Evolutionary conservation across 495 filamentous ascomycete species (phyloP), one percentile per base, ranked within the genome.

Genomic region (Neurospora tetrasperma): DNA sequence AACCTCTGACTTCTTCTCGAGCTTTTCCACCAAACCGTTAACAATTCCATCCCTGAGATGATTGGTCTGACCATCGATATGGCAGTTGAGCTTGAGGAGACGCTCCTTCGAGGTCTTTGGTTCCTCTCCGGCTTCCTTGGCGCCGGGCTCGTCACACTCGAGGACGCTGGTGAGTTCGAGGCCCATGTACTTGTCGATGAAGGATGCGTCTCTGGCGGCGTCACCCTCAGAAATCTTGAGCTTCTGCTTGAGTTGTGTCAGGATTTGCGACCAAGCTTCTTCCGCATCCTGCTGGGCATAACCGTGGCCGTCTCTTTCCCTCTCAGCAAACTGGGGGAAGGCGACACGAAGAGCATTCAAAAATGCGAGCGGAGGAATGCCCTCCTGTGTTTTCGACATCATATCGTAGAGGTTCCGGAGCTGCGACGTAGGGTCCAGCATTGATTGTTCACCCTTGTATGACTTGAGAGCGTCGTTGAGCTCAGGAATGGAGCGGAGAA

Each of bases 251-350:
- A 99, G 84, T 79, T 95, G 92, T n/a, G 89, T 88, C 7, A 99
- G 80, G 70, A 99, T 97, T 79, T 98, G 95, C 27, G 96, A 96
- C 93, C 95, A 99, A 20, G 94, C 97, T 80, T 99, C 96, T 79
- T 99, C 96, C 2, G 96, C 96, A 84, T 99, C 96, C 82, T 99
- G 96, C 78, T 99, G 96, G 9, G 95, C 93, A 79, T 89, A 98
- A 4, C 93, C 94, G 66, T 90, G 86, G 0, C 93, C 93, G 42
- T 90, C 90, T 75, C 91, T 92, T 35, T 92, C 88, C 74, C 88
- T 87, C 83, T 99, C 93, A 27, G 93, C 94, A 76, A 99, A 99
- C 79, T 98, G 96, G n/a, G 96, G 96, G 76, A 92, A 98, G 0
- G 89, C 85, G 10, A 84, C 88, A 54, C 94, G 90, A 20, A 99